Evolutionary conservation across 805 yeast species (phyloP), one percentile per base, ranked within the genome.

Genomic region (Ogataea thermomethanolica): DNA sequence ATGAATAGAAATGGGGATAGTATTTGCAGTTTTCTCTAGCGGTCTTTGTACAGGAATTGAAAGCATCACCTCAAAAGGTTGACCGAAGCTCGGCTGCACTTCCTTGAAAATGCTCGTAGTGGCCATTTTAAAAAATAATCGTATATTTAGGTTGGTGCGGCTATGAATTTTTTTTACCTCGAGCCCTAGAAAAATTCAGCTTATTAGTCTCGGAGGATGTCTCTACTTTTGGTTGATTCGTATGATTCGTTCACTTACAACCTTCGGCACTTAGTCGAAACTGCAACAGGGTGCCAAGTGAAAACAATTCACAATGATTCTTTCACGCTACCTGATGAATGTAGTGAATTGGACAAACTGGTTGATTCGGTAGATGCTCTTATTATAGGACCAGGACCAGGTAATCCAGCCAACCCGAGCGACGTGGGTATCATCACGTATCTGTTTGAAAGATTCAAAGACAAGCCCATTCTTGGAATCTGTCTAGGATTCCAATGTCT

Each of bases 321-420:
- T 0, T 65, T 74, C 15, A 56, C 61, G 7, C 39, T 62, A 1
- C 55, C 62, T 3, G 44, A 49, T 2, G 62, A 59, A 43, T 55
- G 59, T 4, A 35, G 48, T 1, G 69, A 67, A 24, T 65, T 84
- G 35, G 49, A 51, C 5, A 43, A 53, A 1, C 69, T 73, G 43
- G 55, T 86, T 13, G 66, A 70, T 0, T 55, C 66, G 7, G 79
- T 87, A 49, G 87, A 84, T 43, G 88, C 88, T 25, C 69, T 93
- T 3, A 78, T 93, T 0, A 71, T 93, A 7, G 99, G 99, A 0
- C 99, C 99, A 0, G 99, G 99, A 0, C 99, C 99, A 0, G 99
- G 99, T 0, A 78, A 85, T 51, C 99, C 99, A 0, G 61, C 64
- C 1, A 65, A 67, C 51, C 54, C 72, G 4, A 26, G 56, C 1